phyloP scores from a whole-genome alignment of 495 filamentous ascomycete species.

The Friedmanniomyces endolithicus region DNA sequence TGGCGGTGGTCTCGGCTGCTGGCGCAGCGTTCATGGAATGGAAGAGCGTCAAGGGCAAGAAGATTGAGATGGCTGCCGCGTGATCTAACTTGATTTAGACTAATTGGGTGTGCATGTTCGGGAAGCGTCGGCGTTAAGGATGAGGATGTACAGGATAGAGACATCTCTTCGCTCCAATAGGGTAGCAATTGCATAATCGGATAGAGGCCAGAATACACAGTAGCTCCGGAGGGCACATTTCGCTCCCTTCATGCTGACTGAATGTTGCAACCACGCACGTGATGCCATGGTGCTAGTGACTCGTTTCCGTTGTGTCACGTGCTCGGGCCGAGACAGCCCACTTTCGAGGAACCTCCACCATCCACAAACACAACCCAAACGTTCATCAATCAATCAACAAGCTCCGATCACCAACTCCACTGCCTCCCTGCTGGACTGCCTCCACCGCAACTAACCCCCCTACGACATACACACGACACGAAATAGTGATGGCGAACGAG shows the following conservation, averaged over 20 bases:
- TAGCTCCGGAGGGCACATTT: no score
- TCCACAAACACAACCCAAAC: no score
- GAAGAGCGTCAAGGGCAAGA: slow-evolving; percentile 76
- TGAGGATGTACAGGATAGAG: background rate
- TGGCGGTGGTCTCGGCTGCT: slow-evolving; percentile 48
- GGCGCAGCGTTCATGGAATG: slow-evolving; percentile 56
- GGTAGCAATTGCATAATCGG: background rate
- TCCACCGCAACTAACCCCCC: background rate
- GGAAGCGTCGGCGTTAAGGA: background rate
- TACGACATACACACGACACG: background rate
- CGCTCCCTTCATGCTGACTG: no score
- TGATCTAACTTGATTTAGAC: slow-evolving; percentile 16
- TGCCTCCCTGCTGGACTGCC: background rate
- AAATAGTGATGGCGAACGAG: slow-evolving; percentile 17
- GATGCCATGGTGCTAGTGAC: no score
- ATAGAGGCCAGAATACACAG: background rate
- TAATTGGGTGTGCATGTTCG: no score
- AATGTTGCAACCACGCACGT: no score
- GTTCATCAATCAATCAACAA: no score
- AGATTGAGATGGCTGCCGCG: slow-evolving; percentile 50
- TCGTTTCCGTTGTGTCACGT: no score
- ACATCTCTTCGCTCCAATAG: background rate
- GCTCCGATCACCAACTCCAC: no score
- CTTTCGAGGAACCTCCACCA: background rate
- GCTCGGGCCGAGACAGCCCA: no score